Percentiles rank a stretch among this genome's conserved stretches.
Conservation (phyloP, 2,329 filamentous ascomycete species). For the Ophiostoma fasciatum region DNA sequence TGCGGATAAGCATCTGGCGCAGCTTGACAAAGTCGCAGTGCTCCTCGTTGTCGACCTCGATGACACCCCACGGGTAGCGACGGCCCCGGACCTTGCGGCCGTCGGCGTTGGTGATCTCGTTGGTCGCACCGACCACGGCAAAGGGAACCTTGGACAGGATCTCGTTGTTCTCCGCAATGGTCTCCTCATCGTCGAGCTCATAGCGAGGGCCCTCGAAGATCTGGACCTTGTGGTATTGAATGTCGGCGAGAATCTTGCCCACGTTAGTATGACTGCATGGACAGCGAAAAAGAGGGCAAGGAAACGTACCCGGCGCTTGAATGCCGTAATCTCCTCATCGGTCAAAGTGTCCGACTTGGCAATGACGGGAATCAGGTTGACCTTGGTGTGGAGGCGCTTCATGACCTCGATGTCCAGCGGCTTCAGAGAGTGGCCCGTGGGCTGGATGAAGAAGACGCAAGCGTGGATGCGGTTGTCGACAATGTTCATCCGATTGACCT, state of each 20-base stretch:
- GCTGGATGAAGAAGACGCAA: conserved; percentile 99
- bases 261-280: too few relatives aligned
- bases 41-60: conserved; percentile 99
- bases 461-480: conserved; percentile 98
- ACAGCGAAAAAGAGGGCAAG: not conserved
- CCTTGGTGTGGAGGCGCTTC: conserved; percentile 98
- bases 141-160: conserved; percentile 99
- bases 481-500: conserved; percentile 99
- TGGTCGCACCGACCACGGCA: conserved; percentile 91
- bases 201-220: conserved; percentile 98
- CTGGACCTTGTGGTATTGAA: conserved; percentile 92
- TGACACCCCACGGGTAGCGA: conserved; percentile 94
- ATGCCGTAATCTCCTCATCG: conserved; percentile 84
- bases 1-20: conserved; percentile 98
- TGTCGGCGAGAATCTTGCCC: conserved; percentile 97
- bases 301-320: conserved; percentile 92
- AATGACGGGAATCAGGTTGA: conserved; percentile 98
- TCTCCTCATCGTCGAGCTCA: conserved; percentile 98
- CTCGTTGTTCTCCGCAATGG: conserved; percentile 98
- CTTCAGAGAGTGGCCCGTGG: conserved; percentile 95
- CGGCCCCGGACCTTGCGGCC: conserved; percentile 93
- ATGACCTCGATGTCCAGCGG: conserved; percentile 98
- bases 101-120: conserved; percentile 80
- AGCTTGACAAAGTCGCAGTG: conserved; percentile 99
- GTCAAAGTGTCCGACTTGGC: conserved; percentile 97